Evolutionary conservation across 176 grass and related monocot species (phyloP).

Genomic region (Alloteropsis semialata): DNA sequence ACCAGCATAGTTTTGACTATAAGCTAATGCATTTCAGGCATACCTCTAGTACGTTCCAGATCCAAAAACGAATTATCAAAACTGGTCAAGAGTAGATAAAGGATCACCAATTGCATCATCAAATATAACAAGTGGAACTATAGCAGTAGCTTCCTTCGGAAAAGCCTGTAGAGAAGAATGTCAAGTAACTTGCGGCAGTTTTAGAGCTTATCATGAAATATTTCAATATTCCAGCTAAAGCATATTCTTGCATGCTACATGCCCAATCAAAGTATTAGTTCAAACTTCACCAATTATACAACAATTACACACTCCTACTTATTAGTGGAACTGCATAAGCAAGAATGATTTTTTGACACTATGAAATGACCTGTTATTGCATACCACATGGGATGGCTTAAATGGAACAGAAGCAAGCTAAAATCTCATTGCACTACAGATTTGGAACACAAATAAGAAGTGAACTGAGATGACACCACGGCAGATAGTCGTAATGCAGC

Average conservation of each 20-base stretch:
- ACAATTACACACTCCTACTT: slow-evolving; percentile 17
- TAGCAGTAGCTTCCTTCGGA: slow-evolving; percentile 91
- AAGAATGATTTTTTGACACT: not conserved
- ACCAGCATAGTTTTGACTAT: slow-evolving; percentile 54
- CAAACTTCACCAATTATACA: not conserved
- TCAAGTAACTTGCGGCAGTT: slow-evolving; percentile 97
- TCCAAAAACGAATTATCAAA: slow-evolving; percentile 98
- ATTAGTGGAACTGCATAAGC: not conserved
- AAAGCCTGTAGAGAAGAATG: slow-evolving; percentile 99
- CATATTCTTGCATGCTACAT: slow-evolving; percentile 28
- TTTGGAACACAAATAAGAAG: not conserved
- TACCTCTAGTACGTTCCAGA: slow-evolving; percentile 98
- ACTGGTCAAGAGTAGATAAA: slow-evolving; percentile 99
- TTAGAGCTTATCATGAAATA: slow-evolving; percentile 76
- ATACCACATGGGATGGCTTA: not conserved
- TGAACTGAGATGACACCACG: not conserved
- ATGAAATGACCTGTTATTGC: not conserved
- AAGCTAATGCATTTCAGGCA: slow-evolving; percentile 90
- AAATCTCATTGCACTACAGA: not conserved
- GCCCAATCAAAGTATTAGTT: slow-evolving; percentile 7
- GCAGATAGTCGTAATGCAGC: slow-evolving; percentile 6
- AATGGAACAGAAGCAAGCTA: not conserved
- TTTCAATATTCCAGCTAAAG: slow-evolving; percentile 51
- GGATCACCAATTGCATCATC: slow-evolving; percentile 99
- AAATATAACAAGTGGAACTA: slow-evolving; percentile 99